phyloP scores from a whole-genome alignment of 208 protist species.

The Sergeia podlipaevii region DNA sequence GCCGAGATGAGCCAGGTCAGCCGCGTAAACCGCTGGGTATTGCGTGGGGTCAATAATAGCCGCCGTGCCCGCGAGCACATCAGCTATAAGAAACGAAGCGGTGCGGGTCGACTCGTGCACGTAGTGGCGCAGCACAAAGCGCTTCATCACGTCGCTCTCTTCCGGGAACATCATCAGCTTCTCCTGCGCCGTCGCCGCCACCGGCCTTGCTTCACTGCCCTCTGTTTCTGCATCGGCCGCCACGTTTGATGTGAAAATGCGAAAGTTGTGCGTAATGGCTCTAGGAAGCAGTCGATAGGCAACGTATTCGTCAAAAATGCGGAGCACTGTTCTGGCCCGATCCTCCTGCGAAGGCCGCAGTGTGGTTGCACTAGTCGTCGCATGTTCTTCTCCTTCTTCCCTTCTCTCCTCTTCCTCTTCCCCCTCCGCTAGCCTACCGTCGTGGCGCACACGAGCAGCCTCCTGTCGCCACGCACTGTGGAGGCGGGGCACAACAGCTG shows the following conservation, averaged over 20 bases:
- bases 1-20: slow-evolving; percentile 30
- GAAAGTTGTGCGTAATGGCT: slow-evolving; percentile 52
- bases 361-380: too few relatives aligned
- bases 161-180: background rate
- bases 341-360: background rate
- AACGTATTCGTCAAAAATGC: slow-evolving; percentile 54
- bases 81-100: slow-evolving; percentile 59
- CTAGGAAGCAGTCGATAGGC: slow-evolving; percentile 56
- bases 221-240: background rate
- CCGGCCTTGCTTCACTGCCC: background rate
- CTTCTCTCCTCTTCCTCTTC: too few relatives aligned
- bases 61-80: slow-evolving; percentile 10
- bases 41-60: slow-evolving; percentile 60
- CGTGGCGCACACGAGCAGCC: too few relatives aligned
- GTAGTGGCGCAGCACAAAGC: slow-evolving; percentile 66
- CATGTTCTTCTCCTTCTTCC: too few relatives aligned
- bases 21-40: slow-evolving; percentile 23
- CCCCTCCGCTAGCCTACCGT: too few relatives aligned
- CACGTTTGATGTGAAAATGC: background rate
- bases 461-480: too few relatives aligned
- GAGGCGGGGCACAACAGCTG: background rate
- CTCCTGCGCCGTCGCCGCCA: background rate
- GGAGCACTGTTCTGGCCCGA: background rate
- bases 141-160: background rate
- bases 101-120: slow-evolving; percentile 71